A percentile compares a stretch with the other conserved stretches of the same genome.
Evolutionary conservation across 257 asterid species (phyloP).

Genomic region (Jaltomata sinuosa): DNA sequence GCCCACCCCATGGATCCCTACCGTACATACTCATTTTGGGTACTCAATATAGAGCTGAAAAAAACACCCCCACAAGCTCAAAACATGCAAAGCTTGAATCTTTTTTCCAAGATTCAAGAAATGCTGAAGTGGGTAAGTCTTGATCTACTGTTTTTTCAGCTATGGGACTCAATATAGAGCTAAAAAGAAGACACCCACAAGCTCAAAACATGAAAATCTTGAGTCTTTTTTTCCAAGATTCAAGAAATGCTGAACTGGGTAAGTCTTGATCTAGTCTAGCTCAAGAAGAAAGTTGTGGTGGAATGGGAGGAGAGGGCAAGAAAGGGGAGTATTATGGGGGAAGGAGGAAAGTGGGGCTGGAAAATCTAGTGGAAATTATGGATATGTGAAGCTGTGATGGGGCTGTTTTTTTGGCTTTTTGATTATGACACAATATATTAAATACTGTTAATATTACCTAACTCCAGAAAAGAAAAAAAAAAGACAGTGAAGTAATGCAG

Average conservation of each 20-base stretch:
- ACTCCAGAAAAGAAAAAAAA: not conserved
- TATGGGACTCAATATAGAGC: not conserved
- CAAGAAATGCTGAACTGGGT: not conserved
- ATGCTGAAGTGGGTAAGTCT: not conserved
- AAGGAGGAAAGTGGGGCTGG: not conserved
- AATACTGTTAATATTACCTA: not conserved
- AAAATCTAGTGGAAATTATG: conserved; percentile 13
- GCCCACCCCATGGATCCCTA: conserved; percentile 98
- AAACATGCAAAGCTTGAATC: not conserved
- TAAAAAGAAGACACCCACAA: not conserved
- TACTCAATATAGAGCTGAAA: not conserved
- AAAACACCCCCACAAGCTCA: not conserved
- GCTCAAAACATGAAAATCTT: not conserved
- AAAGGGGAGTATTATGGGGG: not conserved
- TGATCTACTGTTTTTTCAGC: not conserved
- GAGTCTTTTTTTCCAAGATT: not conserved
- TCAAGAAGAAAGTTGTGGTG: not conserved
- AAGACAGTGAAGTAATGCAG: not conserved
- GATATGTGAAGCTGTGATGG: conserved; percentile 9
- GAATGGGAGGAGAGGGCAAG: not conserved
- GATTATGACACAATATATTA: not conserved
- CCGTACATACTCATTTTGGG: conserved; percentile 58
- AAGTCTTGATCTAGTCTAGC: not conserved
- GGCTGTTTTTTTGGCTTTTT: conserved; percentile 1
- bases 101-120: not conserved